Evolutionary conservation across 78 protist genomes (phyloP), one percentile per base, ranked within the genome.

Genomic region (Diacronema lutheri): DNA sequence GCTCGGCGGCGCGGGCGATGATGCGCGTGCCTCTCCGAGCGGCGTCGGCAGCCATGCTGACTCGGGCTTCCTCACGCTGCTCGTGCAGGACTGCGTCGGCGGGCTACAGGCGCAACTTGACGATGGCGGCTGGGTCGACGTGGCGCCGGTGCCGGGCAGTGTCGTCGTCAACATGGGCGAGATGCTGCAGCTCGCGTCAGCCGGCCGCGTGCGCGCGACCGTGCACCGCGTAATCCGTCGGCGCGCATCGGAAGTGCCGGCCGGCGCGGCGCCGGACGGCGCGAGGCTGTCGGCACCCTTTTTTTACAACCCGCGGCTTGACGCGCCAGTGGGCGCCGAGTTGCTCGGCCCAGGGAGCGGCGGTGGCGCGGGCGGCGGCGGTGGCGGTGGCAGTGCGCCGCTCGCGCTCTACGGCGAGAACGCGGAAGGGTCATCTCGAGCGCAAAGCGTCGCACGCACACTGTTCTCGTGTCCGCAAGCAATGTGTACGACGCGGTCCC

Each of bases 281-380:
- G 7, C 16, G 31, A 57, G 79, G 35, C 19, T 55, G 19, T 76
- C 82, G 26, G n/a, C 56, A 3, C 82, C 82, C 35, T 76, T 76
- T 66, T 76, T 76, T 46, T 76, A 21, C 82, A 76, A 76, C 65
- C 82, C 82, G 0, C 4, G 20, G 33, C 82, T 76, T 33, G 38
- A 26, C 25, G 82, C 82, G 19, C 0, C 3, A 3, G 61, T 72
- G 1, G 31, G 23, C 9, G 69, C 5, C 20, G 69, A 7, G 35
- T 9, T 16, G 40, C 69, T 29, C 35, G n/a, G 35, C 40, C 23
- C 4, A 12, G 14, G 69, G 35, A 12, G 5, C 69, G 1, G 20
- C 14, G 37, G 40, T 16, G 20, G 23, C 35, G 69, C 69, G 14
- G 37, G 14, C 20, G 11, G 69, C 10, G 9, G 5, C 23, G 5